A percentile compares a stretch with the other conserved stretches of the same genome.
phyloP scores from a whole-genome alignment of 148 eudicot genomes.

The Cornus kousa region DNA sequence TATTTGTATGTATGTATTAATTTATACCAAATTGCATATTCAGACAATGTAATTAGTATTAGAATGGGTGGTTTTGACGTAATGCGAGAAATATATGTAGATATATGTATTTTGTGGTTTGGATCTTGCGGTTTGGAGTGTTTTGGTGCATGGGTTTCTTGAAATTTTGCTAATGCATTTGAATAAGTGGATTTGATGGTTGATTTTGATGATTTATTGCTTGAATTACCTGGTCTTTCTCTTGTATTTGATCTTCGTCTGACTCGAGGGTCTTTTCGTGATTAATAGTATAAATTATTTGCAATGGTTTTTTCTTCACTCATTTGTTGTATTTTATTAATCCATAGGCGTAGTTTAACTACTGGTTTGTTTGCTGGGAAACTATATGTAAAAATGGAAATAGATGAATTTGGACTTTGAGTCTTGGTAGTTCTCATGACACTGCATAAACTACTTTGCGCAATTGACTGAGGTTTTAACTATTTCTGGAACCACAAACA shows the following conservation, averaged over 20 bases:
- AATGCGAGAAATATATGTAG: background rate
- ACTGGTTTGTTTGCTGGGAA: background rate
- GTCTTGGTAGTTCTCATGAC: too few relatives aligned
- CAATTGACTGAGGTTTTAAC: too few relatives aligned
- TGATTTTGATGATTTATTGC: conserved; percentile 6
- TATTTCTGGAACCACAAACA: too few relatives aligned
- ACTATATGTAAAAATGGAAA: background rate
- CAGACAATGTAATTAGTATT: background rate
- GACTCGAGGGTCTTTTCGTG: background rate
- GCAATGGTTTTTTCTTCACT: background rate
- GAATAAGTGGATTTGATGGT: background rate
- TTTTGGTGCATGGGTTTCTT: background rate
- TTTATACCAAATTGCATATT: background rate
- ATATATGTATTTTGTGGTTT: background rate
- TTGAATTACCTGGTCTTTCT: conserved; percentile 4
- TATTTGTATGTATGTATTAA: background rate
- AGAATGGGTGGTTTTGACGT: background rate
- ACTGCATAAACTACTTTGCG: background rate
- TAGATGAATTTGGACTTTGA: background rate
- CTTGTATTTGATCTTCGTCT: background rate
- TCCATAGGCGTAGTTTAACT: too few relatives aligned
- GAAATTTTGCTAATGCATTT: background rate
- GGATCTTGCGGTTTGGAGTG: background rate
- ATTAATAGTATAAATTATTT: too few relatives aligned
- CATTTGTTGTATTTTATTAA: background rate